Evolutionary conservation across 2,329 filamentous ascomycete species (phyloP).

Genomic region (Sclerotinia nivalis): DNA sequence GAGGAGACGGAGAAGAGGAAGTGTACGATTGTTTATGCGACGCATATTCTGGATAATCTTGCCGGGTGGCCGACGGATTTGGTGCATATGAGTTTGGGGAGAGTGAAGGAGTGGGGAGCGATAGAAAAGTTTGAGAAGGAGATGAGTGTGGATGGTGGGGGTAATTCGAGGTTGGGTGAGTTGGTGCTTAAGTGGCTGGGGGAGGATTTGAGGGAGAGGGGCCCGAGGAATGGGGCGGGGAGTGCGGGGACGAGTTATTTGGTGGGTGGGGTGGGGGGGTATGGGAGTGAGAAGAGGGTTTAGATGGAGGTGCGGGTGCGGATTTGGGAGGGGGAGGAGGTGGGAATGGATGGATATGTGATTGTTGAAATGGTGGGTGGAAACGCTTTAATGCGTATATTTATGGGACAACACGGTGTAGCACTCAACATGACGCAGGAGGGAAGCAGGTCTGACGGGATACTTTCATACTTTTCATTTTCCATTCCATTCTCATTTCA

Average conservation of each 20-base stretch:
- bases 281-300: slow-evolving; percentile 56
- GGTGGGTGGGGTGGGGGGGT: slow-evolving; percentile 61
- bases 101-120: slow-evolving; percentile 81
- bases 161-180: slow-evolving; percentile 84
- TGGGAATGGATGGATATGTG: background rate
- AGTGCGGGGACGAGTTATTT: slow-evolving; percentile 52
- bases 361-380: background rate
- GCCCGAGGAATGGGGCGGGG: slow-evolving; percentile 60
- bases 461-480: background rate
- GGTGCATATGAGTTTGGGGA: slow-evolving; percentile 91
- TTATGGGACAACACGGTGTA: slow-evolving; percentile 9
- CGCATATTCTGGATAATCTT: slow-evolving; percentile 94
- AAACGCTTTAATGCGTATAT: background rate
- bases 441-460: background rate
- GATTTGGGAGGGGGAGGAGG: background rate
- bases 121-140: slow-evolving; percentile 63
- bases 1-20: slow-evolving; percentile 77
- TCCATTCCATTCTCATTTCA: background rate
- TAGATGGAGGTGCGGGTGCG: background rate
- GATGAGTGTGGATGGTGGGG: slow-evolving; percentile 56
- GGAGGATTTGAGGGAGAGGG: slow-evolving; percentile 75
- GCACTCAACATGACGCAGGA: slow-evolving; percentile 23
- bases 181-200: slow-evolving; percentile 86
- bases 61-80: slow-evolving; percentile 94
- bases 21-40: slow-evolving; percentile 96